Evolutionary conservation across 169 alveolate genomes (phyloP).

Genomic region (Plasmodium chabaudi): DNA sequence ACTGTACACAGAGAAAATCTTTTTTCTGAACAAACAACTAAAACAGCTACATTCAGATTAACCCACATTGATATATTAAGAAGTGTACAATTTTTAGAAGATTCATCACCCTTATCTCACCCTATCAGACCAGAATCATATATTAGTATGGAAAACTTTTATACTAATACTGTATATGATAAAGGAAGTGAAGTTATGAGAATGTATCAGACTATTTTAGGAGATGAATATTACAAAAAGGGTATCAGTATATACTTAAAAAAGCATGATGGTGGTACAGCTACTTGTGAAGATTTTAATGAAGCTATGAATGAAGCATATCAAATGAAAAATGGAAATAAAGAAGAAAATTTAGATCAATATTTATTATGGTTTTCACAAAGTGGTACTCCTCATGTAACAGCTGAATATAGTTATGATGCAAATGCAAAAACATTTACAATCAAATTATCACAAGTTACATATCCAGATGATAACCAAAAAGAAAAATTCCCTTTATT

Average conservation of each 20-base stretch:
- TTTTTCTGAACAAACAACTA: conserved; percentile 87
- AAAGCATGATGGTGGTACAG: conserved; percentile 93
- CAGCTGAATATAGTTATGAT: conserved; percentile 51
- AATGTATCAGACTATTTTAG: conserved; percentile 93
- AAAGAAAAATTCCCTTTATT: conserved; percentile 89
- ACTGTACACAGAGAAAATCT: conserved; percentile 94
- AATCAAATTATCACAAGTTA: conserved; percentile 86
- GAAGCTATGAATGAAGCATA: conserved; percentile 92
- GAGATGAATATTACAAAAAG: conserved; percentile 92
- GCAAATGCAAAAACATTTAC: conserved; percentile 75
- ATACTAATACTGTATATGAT: conserved; percentile 94
- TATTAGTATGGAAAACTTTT: conserved; percentile 93
- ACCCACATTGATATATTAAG: conserved; percentile 88
- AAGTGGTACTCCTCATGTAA: conserved; percentile 85
- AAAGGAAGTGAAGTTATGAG: conserved; percentile 97
- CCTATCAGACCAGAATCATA: conserved; percentile 94
- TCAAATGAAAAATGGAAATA: conserved; percentile 84
- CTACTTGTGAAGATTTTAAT: conserved; percentile 95
- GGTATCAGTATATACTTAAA: conserved; percentile 93
- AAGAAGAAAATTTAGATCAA: conserved; percentile 87
- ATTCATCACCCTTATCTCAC: conserved; percentile 94
- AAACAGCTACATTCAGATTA: conserved; percentile 88
- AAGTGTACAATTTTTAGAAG: conserved; percentile 92
- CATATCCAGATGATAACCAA: conserved; percentile 92
- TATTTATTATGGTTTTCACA: conserved; percentile 93